Conservation (phyloP, 257 asterid species). For the Avicennia marina region DNA sequence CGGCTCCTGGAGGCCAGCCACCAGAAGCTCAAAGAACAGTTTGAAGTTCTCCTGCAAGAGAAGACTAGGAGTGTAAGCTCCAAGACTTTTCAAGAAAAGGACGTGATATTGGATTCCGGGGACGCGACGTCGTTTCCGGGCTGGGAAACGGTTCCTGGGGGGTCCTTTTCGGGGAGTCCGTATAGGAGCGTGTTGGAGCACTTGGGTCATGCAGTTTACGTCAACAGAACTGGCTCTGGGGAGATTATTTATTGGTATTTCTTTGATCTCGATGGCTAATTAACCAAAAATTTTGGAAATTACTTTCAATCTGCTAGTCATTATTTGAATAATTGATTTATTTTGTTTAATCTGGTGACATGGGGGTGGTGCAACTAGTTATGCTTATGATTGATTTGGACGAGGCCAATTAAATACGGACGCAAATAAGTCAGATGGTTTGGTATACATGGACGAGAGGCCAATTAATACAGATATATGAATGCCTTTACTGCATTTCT, state of each 20-base stretch:
- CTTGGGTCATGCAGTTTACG: constrained; percentile 67
- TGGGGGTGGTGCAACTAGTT: no score
- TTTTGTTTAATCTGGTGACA: no score
- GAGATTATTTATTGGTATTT: constrained; percentile 56
- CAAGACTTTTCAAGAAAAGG: constrained; percentile 5
- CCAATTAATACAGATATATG: no score
- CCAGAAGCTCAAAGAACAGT: constrained; percentile 43
- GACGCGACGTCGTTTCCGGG: constrained; percentile 21
- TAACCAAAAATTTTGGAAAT: no score
- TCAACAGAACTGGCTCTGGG: constrained; percentile 36
- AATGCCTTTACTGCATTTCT: no score
- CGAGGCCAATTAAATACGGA: no score
- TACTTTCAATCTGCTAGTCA: no score
- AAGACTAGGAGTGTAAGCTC: neutral
- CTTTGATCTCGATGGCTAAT: no score
- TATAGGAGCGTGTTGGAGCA: constrained; percentile 41
- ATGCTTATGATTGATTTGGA: no score
- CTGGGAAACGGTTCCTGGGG: constrained; percentile 35
- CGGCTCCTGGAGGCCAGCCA: constrained; percentile 50
- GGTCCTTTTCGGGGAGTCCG: constrained; percentile 30
- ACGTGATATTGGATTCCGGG: constrained; percentile 21
- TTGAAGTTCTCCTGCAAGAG: constrained; percentile 36
- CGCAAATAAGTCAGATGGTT: no score
- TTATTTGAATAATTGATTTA: no score
- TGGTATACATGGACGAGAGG: no score